Base-by-base conservation (phyloP, 768 basidiomycete genomes). In the Suillus tomentosus region DNA sequence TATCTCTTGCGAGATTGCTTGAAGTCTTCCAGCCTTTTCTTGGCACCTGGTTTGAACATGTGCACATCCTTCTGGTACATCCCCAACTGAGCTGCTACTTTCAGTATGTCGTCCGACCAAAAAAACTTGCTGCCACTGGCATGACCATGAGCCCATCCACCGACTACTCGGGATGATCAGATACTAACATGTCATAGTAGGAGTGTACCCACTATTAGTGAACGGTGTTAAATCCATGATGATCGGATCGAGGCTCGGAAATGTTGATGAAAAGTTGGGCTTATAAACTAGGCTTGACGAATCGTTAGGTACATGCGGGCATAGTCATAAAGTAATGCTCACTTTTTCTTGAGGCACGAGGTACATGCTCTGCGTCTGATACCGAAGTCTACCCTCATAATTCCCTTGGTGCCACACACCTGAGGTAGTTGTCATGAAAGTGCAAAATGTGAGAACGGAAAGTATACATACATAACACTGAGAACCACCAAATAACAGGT, bases 41-140 rank as follows among this genome's bases (percentile, higher is more conserved):
- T 64, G 0, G 79, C 75, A 19, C 71, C 69, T 2, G 66, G 62
- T 1, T 64, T 62, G 19, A 71, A 66, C 57, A 67, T 58, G 27
- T 70, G 61, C 8, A 73, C 58, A 57, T 70, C 67, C 19, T 71
- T 65, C 24, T 72, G 62, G 13, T 69, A 65, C 0, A 2, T 62
- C 1, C 37, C 69, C 19, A 74, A 66, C 34, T 60, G 63, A 14
- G 27, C 11, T 5, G 68, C 65, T 62, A 78, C 72, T 3, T 67
- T 51, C 9, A 68, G 55, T 22, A 80, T 70, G 58, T 79, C 79
- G 4, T 50, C 36, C 22, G 67, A 67, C 79, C 78, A 79, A 65
- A 74, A 79, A 55, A 71, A 79, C 43, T 70, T 69, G 58, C 74
- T 77, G 3, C 34, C 61, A 11, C 71, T 72, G 6, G 67, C 54